phyloP scores from a whole-genome alignment of 306 rosid species.

The Mucuna pruriens region DNA sequence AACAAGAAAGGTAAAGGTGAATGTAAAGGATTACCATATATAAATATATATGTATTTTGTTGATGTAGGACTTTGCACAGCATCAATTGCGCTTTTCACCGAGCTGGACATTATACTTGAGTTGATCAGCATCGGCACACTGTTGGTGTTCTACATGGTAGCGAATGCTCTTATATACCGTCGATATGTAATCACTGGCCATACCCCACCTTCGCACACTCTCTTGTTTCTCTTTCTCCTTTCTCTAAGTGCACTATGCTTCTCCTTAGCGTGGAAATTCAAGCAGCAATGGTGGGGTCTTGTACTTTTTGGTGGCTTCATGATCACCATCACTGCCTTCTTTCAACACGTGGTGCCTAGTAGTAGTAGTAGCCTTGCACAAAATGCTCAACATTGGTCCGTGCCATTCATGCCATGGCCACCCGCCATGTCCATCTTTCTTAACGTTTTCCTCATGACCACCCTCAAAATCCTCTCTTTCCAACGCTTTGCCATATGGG shows the following conservation, averaged over 20 bases:
- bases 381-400: constrained; percentile 52
- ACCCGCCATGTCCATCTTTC: constrained; percentile 74
- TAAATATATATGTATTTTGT: not conserved
- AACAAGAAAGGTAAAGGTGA: not conserved
- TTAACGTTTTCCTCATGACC: constrained; percentile 80
- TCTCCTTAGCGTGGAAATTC: constrained; percentile 75
- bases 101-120: constrained; percentile 75
- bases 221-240: constrained; percentile 75
- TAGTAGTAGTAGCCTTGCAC: not conserved
- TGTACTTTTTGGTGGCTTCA: constrained; percentile 53
- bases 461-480: constrained; percentile 62
- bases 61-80: constrained; percentile 82
- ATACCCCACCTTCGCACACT: constrained; percentile 55
- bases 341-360: constrained; percentile 63
- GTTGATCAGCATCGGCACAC: constrained; percentile 76
- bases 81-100: constrained; percentile 82
- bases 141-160: constrained; percentile 86
- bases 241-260: constrained; percentile 64
- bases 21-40: not conserved
- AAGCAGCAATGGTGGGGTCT: constrained; percentile 73
- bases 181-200: constrained; percentile 62
- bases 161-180: constrained; percentile 88
- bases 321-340: constrained; percentile 57
- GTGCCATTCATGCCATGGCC: constrained; percentile 99
- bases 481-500: constrained; percentile 76